Evolutionary conservation across 2,329 filamentous ascomycete species (phyloP).

Genomic region (Microsporum canis): DNA sequence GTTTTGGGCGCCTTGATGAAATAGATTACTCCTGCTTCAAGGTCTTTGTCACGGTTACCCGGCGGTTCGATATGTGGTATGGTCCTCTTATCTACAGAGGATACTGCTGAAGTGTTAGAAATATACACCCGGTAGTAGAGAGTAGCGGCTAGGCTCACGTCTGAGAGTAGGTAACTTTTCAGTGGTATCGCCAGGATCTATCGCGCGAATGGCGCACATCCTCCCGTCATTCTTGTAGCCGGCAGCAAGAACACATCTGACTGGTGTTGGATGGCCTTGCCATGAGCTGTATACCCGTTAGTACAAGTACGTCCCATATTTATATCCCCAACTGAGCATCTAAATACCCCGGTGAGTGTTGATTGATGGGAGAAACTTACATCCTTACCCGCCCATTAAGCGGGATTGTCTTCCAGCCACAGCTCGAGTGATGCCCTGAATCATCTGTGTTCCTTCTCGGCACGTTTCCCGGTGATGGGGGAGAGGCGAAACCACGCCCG

Average conservation of each 20-base stretch:
- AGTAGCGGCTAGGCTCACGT: background rate
- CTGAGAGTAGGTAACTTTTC: background rate
- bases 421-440: background rate
- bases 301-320: background rate
- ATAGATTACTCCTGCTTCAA: constrained; percentile 9
- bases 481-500: background rate
- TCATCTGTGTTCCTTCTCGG: background rate
- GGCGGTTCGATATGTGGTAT: constrained; percentile 13
- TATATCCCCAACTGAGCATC: background rate
- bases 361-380: background rate
- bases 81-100: constrained; percentile 7
- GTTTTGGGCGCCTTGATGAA: constrained; percentile 11
- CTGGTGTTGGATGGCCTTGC: background rate
- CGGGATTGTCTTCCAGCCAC: background rate
- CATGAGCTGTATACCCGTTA: background rate
- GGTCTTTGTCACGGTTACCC: constrained; percentile 5
- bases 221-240: constrained; percentile 6
- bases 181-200: background rate
- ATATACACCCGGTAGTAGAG: background rate
- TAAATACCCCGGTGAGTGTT: background rate
- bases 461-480: background rate
- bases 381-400: background rate
- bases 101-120: constrained; percentile 7
- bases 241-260: constrained; percentile 7
- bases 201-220: constrained; percentile 7